Conservation (phyloP, 768 basidiomycete species). For the Cyclocybe cylindracea region DNA sequence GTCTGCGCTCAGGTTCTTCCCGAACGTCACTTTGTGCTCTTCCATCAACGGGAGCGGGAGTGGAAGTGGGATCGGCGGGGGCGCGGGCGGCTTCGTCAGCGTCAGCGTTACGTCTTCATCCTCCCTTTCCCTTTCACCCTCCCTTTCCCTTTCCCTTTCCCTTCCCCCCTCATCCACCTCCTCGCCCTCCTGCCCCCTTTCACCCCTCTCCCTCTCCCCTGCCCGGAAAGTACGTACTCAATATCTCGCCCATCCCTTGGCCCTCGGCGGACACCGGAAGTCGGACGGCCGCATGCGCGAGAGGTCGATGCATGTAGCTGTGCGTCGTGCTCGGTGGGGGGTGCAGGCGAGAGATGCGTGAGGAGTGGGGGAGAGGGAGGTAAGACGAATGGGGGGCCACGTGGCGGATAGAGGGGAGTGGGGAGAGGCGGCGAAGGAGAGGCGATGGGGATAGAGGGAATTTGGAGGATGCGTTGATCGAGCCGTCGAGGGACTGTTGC, state of each 20-base stretch:
- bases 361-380: no score
- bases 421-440: no score
- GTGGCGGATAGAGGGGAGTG: no score
- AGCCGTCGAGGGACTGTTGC: no score
- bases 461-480: no score
- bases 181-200: slow-evolving; percentile 28
- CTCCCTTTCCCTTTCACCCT: neutral
- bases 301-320: slow-evolving; percentile 59
- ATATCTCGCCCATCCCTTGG: slow-evolving; percentile 23
- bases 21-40: slow-evolving; percentile 21
- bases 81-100: slow-evolving; percentile 3
- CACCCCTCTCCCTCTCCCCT: no score
- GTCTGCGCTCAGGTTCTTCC: slow-evolving; percentile 21
- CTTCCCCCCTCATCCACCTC: neutral
- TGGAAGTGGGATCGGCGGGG: neutral
- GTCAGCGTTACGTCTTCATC: slow-evolving; percentile 26
- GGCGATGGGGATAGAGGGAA: no score
- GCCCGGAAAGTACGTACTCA: slow-evolving; percentile 48
- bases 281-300: slow-evolving; percentile 76
- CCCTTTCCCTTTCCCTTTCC: no score
- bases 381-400: no score
- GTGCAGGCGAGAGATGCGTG: slow-evolving; percentile 29
- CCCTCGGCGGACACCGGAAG: slow-evolving; percentile 63
- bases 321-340: slow-evolving; percentile 37
- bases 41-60: slow-evolving; percentile 5